Evolutionary conservation across 2,329 filamentous ascomycete species (phyloP), one percentile per base, ranked within the genome.

Genomic region (Chrysoporthe deuterocubensis): DNA sequence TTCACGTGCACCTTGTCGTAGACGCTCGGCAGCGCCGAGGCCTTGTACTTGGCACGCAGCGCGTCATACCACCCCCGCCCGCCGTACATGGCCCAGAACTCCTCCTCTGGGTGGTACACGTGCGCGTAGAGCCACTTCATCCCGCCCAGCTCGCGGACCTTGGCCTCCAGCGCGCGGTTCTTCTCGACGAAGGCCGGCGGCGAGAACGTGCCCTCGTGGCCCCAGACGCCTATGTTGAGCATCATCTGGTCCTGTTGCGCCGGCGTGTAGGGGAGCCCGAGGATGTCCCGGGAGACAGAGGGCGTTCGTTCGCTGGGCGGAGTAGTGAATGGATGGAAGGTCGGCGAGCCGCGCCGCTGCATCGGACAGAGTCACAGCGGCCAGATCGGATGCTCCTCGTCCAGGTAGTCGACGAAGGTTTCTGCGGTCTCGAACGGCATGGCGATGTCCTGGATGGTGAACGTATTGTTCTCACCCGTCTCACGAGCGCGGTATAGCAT

Each of bases 91-190:
- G 79, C 73, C 89, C 89, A 92, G 78, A 92, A 93, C 74, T 91
- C 87, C 0, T 84, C 80, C 74, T 91, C 86, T 16, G 85, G 84
- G 77, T 96, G 96, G 80, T 94, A 96, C 0, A 92, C 90, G 74
- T 95, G 91, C 2, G 93, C 92, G 78, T 97, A 96, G 14, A 96
- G 82, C 91, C 92, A 96, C 81, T 96, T 96, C 81, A 91, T 87
- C 2, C 93, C 93, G 59, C 89, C 89, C 1, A 96, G 84, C 71
- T 88, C 83, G 61, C 82, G 82, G 3, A 94, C 85, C 74, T 91
- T 90, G 32, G 81, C 79, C 79, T 96, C 93, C 32, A 96, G 83
- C 54, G 84, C 84, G 44, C 90, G 86, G 78, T 96, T 96, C 72
- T 87, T 87, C 46, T 79, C 76, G 1, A 94, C 82, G 74, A 94